These are phyloP conservation scores for Entomortierella beljakovae DNA, from an alignment of 192 early-diverging fungal species.

Conservation along the genomic window DNA sequence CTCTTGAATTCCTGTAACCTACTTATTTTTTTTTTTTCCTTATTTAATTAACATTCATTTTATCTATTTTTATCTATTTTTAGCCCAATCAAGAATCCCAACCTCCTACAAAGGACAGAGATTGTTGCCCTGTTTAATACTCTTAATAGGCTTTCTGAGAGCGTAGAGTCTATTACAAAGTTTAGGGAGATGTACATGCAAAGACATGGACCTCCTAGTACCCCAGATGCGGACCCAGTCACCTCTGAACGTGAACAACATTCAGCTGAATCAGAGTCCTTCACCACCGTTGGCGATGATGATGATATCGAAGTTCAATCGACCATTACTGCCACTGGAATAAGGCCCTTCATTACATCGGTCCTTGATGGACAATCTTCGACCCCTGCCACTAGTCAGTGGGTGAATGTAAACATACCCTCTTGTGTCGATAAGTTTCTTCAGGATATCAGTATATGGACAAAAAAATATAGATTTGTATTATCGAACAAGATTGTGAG, in stretches of 20 bases:
- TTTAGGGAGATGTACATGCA: conserved; percentile 82
- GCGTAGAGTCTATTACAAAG: conserved; percentile 78
- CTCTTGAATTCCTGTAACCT: not conserved
- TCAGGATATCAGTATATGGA: too few species aligned
- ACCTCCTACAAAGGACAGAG: conserved; percentile 77
- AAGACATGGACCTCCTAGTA: not conserved
- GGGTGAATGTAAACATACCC: too few species aligned
- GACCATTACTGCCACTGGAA: not conserved
- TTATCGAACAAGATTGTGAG: too few species aligned
- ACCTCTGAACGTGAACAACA: not conserved
- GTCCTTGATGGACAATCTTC: too few species aligned
- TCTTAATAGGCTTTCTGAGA: conserved; percentile 86
- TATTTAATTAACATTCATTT: conserved; percentile 5
- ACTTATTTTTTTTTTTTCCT: not conserved
- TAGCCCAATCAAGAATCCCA: conserved; percentile 64
- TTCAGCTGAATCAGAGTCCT: not conserved
- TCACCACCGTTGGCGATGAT: not conserved
- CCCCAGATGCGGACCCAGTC: not conserved
- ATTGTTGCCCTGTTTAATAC: conserved; percentile 92
- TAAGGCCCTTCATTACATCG: not conserved
- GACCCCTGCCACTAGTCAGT: too few species aligned
- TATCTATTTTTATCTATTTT: not conserved
- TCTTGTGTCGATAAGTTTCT: too few species aligned
- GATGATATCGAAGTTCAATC: not conserved
- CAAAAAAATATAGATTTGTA: too few species aligned